Evolutionary conservation across 352 stramenopile species (phyloP).

Genomic region (Globisporangium spinosum): DNA sequence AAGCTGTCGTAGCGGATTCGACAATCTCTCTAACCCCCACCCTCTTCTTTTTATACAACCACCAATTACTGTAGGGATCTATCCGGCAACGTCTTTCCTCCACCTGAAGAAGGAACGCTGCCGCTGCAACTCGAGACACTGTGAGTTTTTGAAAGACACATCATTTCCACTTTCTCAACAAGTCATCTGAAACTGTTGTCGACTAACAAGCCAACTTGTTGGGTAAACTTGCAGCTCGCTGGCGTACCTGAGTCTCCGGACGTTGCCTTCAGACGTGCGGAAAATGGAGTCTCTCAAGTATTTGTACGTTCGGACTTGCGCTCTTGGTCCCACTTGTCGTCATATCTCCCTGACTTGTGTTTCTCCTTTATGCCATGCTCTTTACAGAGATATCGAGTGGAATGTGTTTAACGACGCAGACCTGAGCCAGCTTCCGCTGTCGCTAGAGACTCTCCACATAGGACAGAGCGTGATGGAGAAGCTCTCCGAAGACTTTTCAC

Average conservation of each 20-base stretch:
- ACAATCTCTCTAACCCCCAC: not conserved
- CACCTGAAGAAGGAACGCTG: constrained; percentile 15
- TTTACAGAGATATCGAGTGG: constrained; percentile 29
- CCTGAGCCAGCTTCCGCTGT: constrained; percentile 24
- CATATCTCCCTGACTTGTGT: not conserved
- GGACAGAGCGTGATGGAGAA: constrained; percentile 17
- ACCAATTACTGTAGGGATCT: constrained; percentile 16
- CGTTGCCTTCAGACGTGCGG: constrained; percentile 18
- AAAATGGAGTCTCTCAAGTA: constrained; percentile 22
- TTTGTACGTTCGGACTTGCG: constrained; percentile 15
- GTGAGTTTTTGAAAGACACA: not conserved
- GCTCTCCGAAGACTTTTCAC: constrained; percentile 24
- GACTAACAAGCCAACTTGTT: not conserved
- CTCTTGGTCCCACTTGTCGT: not conserved
- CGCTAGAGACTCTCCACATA: constrained; percentile 27
- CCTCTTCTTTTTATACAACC: not conserved
- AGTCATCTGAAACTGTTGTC: not conserved
- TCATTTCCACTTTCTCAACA: not conserved
- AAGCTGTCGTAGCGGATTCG: not conserved
- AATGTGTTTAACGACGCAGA: constrained; percentile 29
- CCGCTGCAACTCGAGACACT: constrained; percentile 25
- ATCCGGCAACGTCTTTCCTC: constrained; percentile 22
- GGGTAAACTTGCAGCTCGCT: not conserved
- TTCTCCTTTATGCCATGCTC: not conserved
- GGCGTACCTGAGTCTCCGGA: constrained; percentile 10